Evolutionary conservation across 2,329 filamentous ascomycete species (phyloP), one percentile per base, ranked within the genome.

Genomic region (Cercospora sp.): DNA sequence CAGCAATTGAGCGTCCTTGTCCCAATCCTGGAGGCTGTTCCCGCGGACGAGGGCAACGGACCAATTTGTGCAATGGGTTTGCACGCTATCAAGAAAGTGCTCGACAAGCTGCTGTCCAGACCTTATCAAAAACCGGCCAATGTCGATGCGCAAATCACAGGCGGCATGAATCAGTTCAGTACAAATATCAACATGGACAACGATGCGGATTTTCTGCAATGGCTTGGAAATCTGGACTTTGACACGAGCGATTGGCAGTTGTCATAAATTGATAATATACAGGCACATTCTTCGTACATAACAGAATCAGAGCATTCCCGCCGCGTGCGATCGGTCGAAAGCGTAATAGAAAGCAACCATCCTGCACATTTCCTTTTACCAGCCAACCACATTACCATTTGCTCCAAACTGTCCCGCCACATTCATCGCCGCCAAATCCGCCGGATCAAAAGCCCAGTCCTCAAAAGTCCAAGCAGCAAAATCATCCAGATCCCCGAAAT

Each of bases 381-480:
- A 51, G 18, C 45, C 45, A 16, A 23, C 45, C 20, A 51, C 18
- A 12, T 23, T 23, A 23, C 45, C 53, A 58, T 58, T 30, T n/a
- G 20, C 53, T 28, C 23, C 39, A 20, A 62, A 51, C 2, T 51
- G 36, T 9, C 60, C 60, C 16, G 36, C 42, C 39, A 62, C 18
- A 48, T 62, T 64, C 48, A 68, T 65, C n/a, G 64, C 68, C 16
- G 60, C 66, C n/a, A 72, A 33, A 36, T 74, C 69, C 9, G 63
- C 69, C 5, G 75, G 67, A 62, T 73, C 69, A 28, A 76, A 74
- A 30, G 58, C 67, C 74, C 73, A 77, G 53, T 76, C 72, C 23
- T 76, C 75, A 59, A 77, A 75, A 3, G 74, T 77, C 75, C 76
- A 77, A 1, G 71, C 72, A 23, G 73, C 74, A 13, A 77, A 70